Conservation (phyloP, 2,329 filamentous ascomycete species). For the Capronia coronata region DNA sequence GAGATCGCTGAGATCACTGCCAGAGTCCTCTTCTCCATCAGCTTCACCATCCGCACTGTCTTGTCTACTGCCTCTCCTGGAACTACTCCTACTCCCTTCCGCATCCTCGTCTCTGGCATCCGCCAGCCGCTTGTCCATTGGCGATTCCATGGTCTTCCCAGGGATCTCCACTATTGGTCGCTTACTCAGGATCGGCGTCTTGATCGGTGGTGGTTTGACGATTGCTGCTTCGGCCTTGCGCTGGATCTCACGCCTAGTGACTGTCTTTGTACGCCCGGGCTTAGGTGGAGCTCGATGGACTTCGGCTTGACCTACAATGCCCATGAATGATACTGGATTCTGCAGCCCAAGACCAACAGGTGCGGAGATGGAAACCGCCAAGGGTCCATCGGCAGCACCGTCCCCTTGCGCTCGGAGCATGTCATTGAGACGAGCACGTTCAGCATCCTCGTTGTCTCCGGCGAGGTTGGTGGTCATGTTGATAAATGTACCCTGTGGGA, state of each 20-base stretch:
- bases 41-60: constrained; percentile 63
- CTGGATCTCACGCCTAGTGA: constrained; percentile 54
- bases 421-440: constrained; percentile 44
- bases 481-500: constrained; percentile 27
- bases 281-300: constrained; percentile 15
- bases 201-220: constrained; percentile 35
- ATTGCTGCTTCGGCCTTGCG: constrained; percentile 54
- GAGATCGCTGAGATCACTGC: constrained; percentile 22
- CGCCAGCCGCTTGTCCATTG: constrained; percentile 47
- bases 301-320: constrained; percentile 7
- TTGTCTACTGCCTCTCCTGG: constrained; percentile 54
- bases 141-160: constrained; percentile 32
- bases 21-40: constrained; percentile 39
- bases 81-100: constrained; percentile 41
- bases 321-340: constrained; percentile 9
- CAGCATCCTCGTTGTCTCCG: constrained; percentile 39
- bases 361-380: constrained; percentile 17
- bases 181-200: constrained; percentile 29
- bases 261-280: constrained; percentile 48
- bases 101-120: constrained; percentile 39
- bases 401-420: constrained; percentile 37
- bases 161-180: constrained; percentile 24
- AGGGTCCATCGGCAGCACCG: constrained; percentile 19
- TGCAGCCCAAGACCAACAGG: constrained; percentile 27
- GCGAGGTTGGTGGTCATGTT: constrained; percentile 36